These are phyloP conservation scores for Saprolegnia parasitica DNA, from an alignment of 352 stramenopile species.

Conservation along the genomic window DNA sequence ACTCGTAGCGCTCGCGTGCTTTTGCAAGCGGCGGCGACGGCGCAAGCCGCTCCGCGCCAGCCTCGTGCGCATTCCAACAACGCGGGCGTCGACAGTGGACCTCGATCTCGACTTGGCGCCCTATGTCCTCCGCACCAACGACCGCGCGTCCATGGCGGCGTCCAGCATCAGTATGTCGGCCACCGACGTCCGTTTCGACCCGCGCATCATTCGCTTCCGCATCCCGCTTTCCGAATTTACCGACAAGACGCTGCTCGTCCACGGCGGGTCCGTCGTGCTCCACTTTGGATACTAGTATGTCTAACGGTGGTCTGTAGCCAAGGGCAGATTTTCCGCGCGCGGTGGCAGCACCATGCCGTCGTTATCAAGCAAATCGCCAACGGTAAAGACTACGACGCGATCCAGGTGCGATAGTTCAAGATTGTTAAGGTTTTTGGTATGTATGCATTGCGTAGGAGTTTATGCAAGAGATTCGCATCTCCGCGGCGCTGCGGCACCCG, in stretches of 20 bases:
- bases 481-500: conserved; percentile 64
- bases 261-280: conserved; percentile 48
- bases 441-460: conserved; percentile 38
- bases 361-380: conserved; percentile 51
- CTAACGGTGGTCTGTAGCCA: neutral
- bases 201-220: conserved; percentile 40
- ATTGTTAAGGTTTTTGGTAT: neutral
- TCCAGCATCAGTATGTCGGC: neutral
- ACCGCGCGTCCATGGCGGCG: neutral
- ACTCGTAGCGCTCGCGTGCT: neutral
- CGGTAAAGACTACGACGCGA: conserved; percentile 34
- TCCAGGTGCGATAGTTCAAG: conserved; percentile 28
- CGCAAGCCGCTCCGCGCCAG: neutral
- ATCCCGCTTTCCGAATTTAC: conserved; percentile 42
- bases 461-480: conserved; percentile 77
- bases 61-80: neutral
- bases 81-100: neutral
- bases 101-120: neutral
- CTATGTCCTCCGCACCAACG: neutral
- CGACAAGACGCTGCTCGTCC: conserved; percentile 33
- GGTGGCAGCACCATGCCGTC: conserved; percentile 30
- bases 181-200: conserved; percentile 44
- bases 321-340: neutral
- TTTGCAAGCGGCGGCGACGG: neutral
- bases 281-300: conserved; percentile 29